These are phyloP conservation scores for Nicotiana tomentosiformis DNA, from an alignment of 257 asterid species.

Conservation along the genomic window DNA sequence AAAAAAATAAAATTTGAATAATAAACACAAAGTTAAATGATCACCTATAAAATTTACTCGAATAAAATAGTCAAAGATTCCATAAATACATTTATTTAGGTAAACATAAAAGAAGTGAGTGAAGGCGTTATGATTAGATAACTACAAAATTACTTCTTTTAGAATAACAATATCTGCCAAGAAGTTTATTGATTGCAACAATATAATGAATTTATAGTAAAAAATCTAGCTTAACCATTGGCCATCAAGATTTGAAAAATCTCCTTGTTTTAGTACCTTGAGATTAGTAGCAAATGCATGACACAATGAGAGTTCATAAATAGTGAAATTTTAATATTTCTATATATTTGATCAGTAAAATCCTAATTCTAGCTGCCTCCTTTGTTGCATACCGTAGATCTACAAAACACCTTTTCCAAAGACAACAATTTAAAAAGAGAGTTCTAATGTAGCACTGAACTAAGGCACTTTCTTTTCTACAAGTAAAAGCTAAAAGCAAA, in stretches of 20 bases:
- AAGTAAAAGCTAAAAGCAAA: background rate
- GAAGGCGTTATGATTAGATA: background rate
- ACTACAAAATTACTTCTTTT: background rate
- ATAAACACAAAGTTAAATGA: too few species aligned
- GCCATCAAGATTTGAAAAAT: constrained; percentile 6
- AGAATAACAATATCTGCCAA: background rate
- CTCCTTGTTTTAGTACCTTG: constrained; percentile 1
- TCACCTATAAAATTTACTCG: too few species aligned
- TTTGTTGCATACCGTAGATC: background rate
- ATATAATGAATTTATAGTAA: background rate
- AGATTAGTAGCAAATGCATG: background rate
- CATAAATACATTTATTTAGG: background rate
- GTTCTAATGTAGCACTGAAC: background rate
- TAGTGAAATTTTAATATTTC: background rate
- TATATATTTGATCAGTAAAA: background rate
- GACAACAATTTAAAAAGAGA: background rate
- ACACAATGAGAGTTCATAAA: background rate
- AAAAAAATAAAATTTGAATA: too few species aligned
- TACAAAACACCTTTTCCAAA: background rate
- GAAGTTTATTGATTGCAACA: background rate
- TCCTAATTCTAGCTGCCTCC: background rate
- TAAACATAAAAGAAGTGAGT: background rate
- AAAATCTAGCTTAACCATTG: constrained; percentile 4
- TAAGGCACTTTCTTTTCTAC: background rate
- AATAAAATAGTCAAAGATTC: background rate